A percentile compares a stretch with the other conserved stretches of the same genome.
phyloP scores from a whole-genome alignment of 1,284 basidiomycete genomes.

The Boletus holoroseus region DNA sequence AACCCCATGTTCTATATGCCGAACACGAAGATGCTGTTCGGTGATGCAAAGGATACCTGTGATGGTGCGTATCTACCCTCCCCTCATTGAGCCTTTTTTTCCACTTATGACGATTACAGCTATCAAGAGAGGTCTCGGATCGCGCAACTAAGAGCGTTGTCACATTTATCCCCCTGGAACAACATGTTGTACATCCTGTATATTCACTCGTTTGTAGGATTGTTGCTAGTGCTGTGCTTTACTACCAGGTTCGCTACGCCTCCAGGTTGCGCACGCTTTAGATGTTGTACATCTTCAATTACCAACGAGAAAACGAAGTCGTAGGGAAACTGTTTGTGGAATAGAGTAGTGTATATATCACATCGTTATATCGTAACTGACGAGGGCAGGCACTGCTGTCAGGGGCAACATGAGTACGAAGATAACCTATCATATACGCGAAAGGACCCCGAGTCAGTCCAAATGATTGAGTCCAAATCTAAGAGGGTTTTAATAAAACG shows the following conservation, averaged over 20 bases:
- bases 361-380: constrained; percentile 27
- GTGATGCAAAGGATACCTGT: constrained; percentile 81
- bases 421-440: constrained; percentile 17
- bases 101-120: constrained; percentile 34
- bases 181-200: constrained; percentile 17
- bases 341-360: constrained; percentile 31
- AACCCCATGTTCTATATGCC: constrained; percentile 89
- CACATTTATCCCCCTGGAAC: constrained; percentile 5
- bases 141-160: constrained; percentile 25
- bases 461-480: constrained; percentile 28
- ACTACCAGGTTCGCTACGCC: neutral
- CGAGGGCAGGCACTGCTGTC: constrained; percentile 14
- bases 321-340: constrained; percentile 9
- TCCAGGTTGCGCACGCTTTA: neutral
- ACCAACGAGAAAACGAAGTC: neutral
- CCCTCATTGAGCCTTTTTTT: constrained; percentile 2
- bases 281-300: constrained; percentile 5
- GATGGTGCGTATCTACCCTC: constrained; percentile 51
- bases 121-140: constrained; percentile 53
- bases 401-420: constrained; percentile 12
- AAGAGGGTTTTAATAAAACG: constrained; percentile 19
- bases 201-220: constrained; percentile 21
- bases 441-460: constrained; percentile 19
- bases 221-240: constrained; percentile 2
- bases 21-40: constrained; percentile 83